Evolutionary conservation across 345 rosid genomes (phyloP).

Genomic region (Toxicodendron radicans): DNA sequence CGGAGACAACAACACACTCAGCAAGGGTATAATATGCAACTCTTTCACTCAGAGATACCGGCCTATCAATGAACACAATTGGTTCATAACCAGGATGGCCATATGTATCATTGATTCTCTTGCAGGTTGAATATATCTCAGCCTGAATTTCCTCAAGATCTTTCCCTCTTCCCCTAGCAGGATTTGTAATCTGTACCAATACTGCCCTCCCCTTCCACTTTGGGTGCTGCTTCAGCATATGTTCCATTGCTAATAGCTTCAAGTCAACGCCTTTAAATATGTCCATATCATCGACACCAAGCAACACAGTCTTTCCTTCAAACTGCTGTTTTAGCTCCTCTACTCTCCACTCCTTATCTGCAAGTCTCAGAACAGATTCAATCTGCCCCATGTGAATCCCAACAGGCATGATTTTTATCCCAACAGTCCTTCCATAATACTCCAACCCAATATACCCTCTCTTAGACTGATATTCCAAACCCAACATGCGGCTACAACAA

Average conservation of each 20-base stretch:
- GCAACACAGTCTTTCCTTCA: slow-evolving; percentile 66
- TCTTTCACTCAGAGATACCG: slow-evolving; percentile 58
- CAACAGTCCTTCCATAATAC: slow-evolving; percentile 74
- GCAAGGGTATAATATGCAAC: slow-evolving; percentile 67
- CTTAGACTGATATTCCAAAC: slow-evolving; percentile 72
- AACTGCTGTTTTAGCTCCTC: slow-evolving; percentile 68
- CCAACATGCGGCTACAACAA: slow-evolving; percentile 74
- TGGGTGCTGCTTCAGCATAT: slow-evolving; percentile 67
- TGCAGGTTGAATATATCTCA: slow-evolving; percentile 58
- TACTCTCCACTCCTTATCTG: slow-evolving; percentile 73
- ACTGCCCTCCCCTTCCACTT: slow-evolving; percentile 73
- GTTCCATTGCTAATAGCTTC: slow-evolving; percentile 79
- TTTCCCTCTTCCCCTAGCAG: slow-evolving; percentile 68
- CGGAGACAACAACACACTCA: slow-evolving; percentile 73
- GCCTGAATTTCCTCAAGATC: slow-evolving; percentile 68
- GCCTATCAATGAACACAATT: slow-evolving; percentile 60
- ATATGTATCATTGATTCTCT: slow-evolving; percentile 63
- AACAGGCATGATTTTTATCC: slow-evolving; percentile 81
- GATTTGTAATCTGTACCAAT: slow-evolving; percentile 68
- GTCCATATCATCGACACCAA: slow-evolving; percentile 86
- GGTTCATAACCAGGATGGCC: slow-evolving; percentile 67
- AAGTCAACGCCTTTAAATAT: slow-evolving; percentile 73
- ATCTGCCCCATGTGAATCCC: slow-evolving; percentile 83
- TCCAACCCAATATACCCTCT: slow-evolving; percentile 78
- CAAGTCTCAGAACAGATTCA: slow-evolving; percentile 58